A percentile compares a stretch with the other conserved stretches of the same genome.
phyloP scores from a whole-genome alignment of 2,329 filamentous ascomycete genomes.

The Ceratocystis cubensis region DNA sequence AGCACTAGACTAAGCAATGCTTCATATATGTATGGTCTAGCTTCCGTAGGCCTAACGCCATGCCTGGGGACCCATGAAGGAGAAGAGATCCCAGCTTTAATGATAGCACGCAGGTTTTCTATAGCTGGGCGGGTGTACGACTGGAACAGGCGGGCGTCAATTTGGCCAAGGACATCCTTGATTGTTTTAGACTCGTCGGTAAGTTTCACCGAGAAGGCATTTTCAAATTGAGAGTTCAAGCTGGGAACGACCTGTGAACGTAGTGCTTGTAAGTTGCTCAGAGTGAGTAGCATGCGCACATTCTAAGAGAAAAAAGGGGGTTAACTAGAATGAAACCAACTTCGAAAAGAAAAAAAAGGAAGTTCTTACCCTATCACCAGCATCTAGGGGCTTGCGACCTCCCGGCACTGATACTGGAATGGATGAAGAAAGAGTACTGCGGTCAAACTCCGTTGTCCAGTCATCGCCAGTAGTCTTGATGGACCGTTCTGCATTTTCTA shows the following conservation, averaged over 20 bases:
- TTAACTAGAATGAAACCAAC: background rate
- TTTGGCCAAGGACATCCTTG: slow-evolving; percentile 77
- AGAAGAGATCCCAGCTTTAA: slow-evolving; percentile 58
- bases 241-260: slow-evolving; percentile 71
- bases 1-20: slow-evolving; percentile 74
- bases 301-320: slow-evolving; percentile 41
- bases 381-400: slow-evolving; percentile 39
- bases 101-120: slow-evolving; percentile 52
- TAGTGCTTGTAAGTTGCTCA: slow-evolving; percentile 81
- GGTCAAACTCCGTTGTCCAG: slow-evolving; percentile 41
- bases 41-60: slow-evolving; percentile 52
- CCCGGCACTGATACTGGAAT: slow-evolving; percentile 23
- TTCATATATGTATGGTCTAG: slow-evolving; percentile 80
- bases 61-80: slow-evolving; percentile 56
- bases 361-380: slow-evolving; percentile 42
- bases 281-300: slow-evolving; percentile 81
- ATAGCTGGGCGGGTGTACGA: slow-evolving; percentile 76
- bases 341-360: background rate
- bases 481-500: slow-evolving; percentile 82
- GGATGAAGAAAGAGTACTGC: background rate
- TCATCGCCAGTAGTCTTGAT: slow-evolving; percentile 51
- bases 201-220: slow-evolving; percentile 82
- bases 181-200: slow-evolving; percentile 90
- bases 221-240: slow-evolving; percentile 87
- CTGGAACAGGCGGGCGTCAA: slow-evolving; percentile 81